Base-by-base conservation (phyloP, 352 stramenopile species). In the Globisporangium carolinianum region DNA sequence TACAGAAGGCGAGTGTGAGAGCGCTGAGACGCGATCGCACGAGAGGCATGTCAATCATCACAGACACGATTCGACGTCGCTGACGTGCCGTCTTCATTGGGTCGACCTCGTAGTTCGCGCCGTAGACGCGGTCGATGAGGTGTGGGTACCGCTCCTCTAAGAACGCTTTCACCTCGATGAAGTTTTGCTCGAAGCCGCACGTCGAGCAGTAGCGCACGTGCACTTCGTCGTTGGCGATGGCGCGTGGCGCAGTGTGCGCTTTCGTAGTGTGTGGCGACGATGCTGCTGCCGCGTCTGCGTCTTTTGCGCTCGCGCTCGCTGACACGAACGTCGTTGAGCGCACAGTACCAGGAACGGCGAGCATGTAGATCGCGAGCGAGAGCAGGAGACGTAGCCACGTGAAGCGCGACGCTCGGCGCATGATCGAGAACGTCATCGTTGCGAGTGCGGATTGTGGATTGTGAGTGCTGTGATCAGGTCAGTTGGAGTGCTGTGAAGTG, bases 141-240 rank as follows among this genome's bases (percentile, higher is more conserved):
- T 89, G 80, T 1, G 83, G 83, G 57, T 89, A 91, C 42, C 75
- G 84, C 46, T 90, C 70, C 65, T 89, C 83, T 48, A 93, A 51
- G 56, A 74, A 78, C 47, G 67, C 71, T 60, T 83, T 83, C 38
- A 91, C 70, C 60, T 93, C 73, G 17, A 68, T 45, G 57, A 87
- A 93, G 69, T 90, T 93, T 56, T 91, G 78, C 61, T 79, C 67
- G 71, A 87, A 93, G 56, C 83, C 83, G 62, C 83, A 93, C 52
- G 83, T 76, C 47, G 79, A 81, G 60, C 83, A 93, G 66, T 73
- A 90, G 38, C 66, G 64, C 39, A 93, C 65, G 55, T 67, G 75
- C 45, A 93, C 73, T 17, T 82, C 52, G 66, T 92, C 83, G 57
- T 90, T 71, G n/a, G 62, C 67, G 24, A 85, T 68, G 11, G 42